Percentiles rank a stretch among this genome's conserved stretches.
Evolutionary conservation across 2,329 filamentous ascomycete species (phyloP).

Genomic region (Aureobasidium sp.): DNA sequence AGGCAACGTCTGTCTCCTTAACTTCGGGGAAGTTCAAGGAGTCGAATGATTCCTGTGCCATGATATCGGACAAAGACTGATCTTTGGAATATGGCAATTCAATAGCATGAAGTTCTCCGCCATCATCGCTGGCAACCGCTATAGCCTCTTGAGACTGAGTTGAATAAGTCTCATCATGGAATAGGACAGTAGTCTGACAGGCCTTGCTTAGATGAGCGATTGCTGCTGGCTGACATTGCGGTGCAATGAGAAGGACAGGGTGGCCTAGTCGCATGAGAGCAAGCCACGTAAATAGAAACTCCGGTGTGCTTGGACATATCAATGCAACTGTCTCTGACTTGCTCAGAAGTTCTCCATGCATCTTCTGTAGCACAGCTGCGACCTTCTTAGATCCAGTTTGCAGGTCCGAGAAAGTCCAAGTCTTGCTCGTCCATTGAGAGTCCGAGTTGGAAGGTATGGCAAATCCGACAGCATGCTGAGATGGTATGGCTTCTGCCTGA

Average conservation of each 20-base stretch:
- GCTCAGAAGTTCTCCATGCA: constrained; percentile 17
- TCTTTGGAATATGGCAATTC: constrained; percentile 17
- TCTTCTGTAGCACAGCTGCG: constrained; percentile 27
- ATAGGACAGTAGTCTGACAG: constrained; percentile 37
- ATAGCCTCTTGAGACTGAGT: constrained; percentile 28
- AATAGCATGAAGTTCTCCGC: constrained; percentile 13
- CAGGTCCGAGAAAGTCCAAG: constrained; percentile 29
- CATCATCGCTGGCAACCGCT: constrained; percentile 17
- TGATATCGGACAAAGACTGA: background rate
- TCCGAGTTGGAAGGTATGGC: constrained; percentile 27
- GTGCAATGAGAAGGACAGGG: constrained; percentile 51
- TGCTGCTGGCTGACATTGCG: constrained; percentile 39
- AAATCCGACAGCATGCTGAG: constrained; percentile 46
- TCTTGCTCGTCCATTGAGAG: constrained; percentile 23
- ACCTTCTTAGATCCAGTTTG: constrained; percentile 30
- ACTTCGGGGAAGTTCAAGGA: constrained; percentile 13
- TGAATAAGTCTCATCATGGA: constrained; percentile 40
- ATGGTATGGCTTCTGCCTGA: constrained; percentile 35
- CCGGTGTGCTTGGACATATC: constrained; percentile 49
- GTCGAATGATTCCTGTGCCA: background rate
- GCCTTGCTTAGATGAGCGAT: constrained; percentile 48
- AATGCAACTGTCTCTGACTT: constrained; percentile 41
- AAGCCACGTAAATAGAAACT: constrained; percentile 55
- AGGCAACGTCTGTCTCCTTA: constrained; percentile 42
- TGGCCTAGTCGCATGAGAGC: constrained; percentile 50